These are phyloP conservation scores for Castanea mollissima DNA, from an alignment of 306 rosid genomes.

Conservation along the genomic window DNA sequence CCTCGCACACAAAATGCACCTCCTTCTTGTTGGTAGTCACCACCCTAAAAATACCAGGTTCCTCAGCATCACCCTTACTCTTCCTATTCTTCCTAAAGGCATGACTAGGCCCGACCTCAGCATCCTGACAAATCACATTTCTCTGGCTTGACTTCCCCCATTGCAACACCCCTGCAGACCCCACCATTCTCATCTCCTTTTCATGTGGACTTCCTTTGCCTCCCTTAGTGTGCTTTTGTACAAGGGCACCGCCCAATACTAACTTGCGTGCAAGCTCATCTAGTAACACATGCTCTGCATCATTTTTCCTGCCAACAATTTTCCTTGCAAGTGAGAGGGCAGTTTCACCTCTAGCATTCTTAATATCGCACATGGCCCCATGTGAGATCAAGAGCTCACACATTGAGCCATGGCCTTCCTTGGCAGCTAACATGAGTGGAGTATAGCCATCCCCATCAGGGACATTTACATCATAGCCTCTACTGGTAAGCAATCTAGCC, in stretches of 20 bases:
- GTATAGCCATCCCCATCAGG: slow-evolving; percentile 78
- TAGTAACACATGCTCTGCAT: slow-evolving; percentile 57
- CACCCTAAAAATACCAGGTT: slow-evolving; percentile 80
- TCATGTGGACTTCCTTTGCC: slow-evolving; percentile 75
- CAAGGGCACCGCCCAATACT: slow-evolving; percentile 50
- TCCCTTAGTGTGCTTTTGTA: slow-evolving; percentile 73
- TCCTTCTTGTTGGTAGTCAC: slow-evolving; percentile 65
- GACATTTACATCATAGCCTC: slow-evolving; percentile 77
- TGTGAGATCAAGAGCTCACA: slow-evolving; percentile 63
- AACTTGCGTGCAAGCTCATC: slow-evolving; percentile 68
- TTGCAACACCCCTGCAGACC: slow-evolving; percentile 45
- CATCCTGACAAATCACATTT: slow-evolving; percentile 68
- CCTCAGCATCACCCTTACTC: slow-evolving; percentile 54
- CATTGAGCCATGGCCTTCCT: slow-evolving; percentile 69
- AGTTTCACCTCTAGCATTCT: slow-evolving; percentile 68
- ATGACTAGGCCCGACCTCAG: slow-evolving; percentile 62
- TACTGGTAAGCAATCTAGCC: slow-evolving; percentile 59
- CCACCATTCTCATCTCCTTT: slow-evolving; percentile 65
- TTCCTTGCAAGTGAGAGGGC: slow-evolving; percentile 66
- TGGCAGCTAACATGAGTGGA: slow-evolving; percentile 92
- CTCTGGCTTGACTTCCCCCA: slow-evolving; percentile 79
- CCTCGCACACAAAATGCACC: slow-evolving; percentile 78
- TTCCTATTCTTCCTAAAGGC: slow-evolving; percentile 52
- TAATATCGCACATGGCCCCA: slow-evolving; percentile 54
- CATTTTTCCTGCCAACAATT: slow-evolving; percentile 30